phyloP scores from a whole-genome alignment of 2,329 filamentous ascomycete genomes.

The Elsinoe fawcettii region DNA sequence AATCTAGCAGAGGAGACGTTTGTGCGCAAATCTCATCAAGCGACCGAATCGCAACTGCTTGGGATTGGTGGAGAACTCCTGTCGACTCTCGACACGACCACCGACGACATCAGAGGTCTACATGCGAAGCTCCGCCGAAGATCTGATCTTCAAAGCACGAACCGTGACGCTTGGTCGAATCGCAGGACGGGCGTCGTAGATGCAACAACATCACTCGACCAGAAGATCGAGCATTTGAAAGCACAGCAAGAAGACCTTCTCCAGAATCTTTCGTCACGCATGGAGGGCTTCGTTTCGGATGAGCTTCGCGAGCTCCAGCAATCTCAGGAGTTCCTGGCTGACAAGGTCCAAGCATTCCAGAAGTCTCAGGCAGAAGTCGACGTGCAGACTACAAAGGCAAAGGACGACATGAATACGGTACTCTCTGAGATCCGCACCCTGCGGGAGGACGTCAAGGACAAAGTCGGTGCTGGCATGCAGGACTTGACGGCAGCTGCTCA shows the following conservation, averaged over 20 bases:
- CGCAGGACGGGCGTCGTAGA: constrained; percentile 69
- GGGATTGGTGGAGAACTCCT: constrained; percentile 68
- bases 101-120: constrained; percentile 70
- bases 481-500: constrained; percentile 77
- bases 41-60: constrained; percentile 71
- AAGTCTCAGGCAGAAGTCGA: constrained; percentile 61
- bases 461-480: constrained; percentile 76
- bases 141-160: constrained; percentile 72
- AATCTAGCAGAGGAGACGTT: constrained; percentile 71
- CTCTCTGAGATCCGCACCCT: constrained; percentile 88
- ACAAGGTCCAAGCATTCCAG: constrained; percentile 60
- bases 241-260: constrained; percentile 65
- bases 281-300: constrained; percentile 67
- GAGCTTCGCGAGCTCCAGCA: constrained; percentile 65
- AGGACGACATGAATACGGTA: constrained; percentile 81
- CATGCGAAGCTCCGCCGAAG: constrained; percentile 81
- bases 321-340: constrained; percentile 62
- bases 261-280: constrained; percentile 57
- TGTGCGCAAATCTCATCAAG: constrained; percentile 73
- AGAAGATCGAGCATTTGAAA: constrained; percentile 64
- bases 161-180: constrained; percentile 69
- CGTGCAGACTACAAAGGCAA: constrained; percentile 59
- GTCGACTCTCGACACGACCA: constrained; percentile 66
- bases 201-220: constrained; percentile 69
- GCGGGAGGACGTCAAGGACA: constrained; percentile 76